phyloP scores from a whole-genome alignment of 768 basidiomycete genomes.

The Ephemerocybe angulata region DNA sequence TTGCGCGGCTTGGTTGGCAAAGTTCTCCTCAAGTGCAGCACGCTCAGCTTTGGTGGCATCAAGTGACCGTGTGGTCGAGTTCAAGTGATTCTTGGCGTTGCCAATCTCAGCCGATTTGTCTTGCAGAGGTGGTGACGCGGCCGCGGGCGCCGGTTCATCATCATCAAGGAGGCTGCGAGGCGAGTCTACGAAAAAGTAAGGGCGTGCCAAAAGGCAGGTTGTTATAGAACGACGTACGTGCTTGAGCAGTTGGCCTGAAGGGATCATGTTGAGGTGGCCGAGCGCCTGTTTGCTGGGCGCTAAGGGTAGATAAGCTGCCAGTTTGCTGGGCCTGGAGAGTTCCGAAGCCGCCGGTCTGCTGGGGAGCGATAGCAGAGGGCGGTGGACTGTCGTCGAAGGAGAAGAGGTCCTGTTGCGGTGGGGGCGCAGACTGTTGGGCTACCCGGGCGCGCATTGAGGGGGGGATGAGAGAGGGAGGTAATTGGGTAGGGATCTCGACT shows the following conservation, averaged over 20 bases:
- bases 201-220: too few relatives aligned
- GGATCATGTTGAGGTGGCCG: conserved; percentile 42
- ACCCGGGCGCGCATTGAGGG: conserved; percentile 61
- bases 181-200: conserved; percentile 5
- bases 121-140: conserved; percentile 50
- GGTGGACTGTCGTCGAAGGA: conserved; percentile 56
- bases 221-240: too few relatives aligned
- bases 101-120: conserved; percentile 85
- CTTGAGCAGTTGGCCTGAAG: conserved; percentile 31
- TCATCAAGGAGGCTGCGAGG: conserved; percentile 65
- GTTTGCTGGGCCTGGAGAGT: conserved; percentile 31
- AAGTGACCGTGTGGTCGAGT: conserved; percentile 72
- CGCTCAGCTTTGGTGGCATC: conserved; percentile 66
- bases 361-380: conserved; percentile 40
- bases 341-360: conserved; percentile 32
- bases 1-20: conserved; percentile 68
- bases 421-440: conserved; percentile 39
- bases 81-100: conserved; percentile 80
- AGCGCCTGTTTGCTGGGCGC: conserved; percentile 19
- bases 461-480: conserved; percentile 77
- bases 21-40: conserved; percentile 54
- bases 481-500: conserved; percentile 62
- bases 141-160: conserved; percentile 53
- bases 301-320: conserved; percentile 19
- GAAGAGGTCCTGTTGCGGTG: conserved; percentile 44